Percentiles rank a stretch among this genome's conserved stretches.
phyloP scores from a whole-genome alignment of 2,329 filamentous ascomycete genomes.

The Clarireedia homoeocarpa region DNA sequence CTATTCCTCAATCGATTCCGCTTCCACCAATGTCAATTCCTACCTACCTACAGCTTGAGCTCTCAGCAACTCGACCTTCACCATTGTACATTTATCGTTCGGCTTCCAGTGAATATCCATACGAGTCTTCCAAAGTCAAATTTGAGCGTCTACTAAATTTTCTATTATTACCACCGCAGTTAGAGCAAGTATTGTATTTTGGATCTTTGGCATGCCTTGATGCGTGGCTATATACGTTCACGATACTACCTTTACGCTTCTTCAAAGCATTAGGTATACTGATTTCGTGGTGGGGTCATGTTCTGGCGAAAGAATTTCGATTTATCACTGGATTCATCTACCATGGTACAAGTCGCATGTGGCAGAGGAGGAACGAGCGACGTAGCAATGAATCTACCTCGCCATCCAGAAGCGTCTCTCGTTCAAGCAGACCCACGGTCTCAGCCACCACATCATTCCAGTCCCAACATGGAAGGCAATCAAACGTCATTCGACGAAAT shows the following conservation, averaged over 20 bases:
- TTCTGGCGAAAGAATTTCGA: conserved; percentile 61
- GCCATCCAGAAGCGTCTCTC: conserved; percentile 25
- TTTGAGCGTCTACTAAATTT: conserved; percentile 89
- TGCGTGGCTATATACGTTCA: conserved; percentile 94
- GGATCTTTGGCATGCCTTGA: conserved; percentile 88
- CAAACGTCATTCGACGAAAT: conserved; percentile 10
- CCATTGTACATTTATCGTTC: conserved; percentile 59
- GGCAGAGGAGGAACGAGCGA: conserved; percentile 49
- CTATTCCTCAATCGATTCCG: conserved; percentile 47
- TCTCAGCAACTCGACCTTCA: conserved; percentile 53
- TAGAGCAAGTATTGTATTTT: conserved; percentile 82
- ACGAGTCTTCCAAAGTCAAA: conserved; percentile 88
- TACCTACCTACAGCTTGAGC: conserved; percentile 56
- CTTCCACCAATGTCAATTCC: conserved; percentile 60
- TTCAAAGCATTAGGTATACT: conserved; percentile 71
- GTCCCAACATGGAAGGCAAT: conserved; percentile 15
- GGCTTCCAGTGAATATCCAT: conserved; percentile 54
- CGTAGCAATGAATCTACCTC: conserved; percentile 26
- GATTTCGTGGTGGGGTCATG: conserved; percentile 67
- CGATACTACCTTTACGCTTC: conserved; percentile 86
- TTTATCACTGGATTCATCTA: conserved; percentile 74
- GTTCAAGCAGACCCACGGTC: conserved; percentile 18
- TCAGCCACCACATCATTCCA: conserved; percentile 24
- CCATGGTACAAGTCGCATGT: conserved; percentile 70
- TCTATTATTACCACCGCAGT: conserved; percentile 67